Evolutionary conservation across 2,329 filamentous ascomycete genomes (phyloP).

Genomic region (Zasmidium cellare): DNA sequence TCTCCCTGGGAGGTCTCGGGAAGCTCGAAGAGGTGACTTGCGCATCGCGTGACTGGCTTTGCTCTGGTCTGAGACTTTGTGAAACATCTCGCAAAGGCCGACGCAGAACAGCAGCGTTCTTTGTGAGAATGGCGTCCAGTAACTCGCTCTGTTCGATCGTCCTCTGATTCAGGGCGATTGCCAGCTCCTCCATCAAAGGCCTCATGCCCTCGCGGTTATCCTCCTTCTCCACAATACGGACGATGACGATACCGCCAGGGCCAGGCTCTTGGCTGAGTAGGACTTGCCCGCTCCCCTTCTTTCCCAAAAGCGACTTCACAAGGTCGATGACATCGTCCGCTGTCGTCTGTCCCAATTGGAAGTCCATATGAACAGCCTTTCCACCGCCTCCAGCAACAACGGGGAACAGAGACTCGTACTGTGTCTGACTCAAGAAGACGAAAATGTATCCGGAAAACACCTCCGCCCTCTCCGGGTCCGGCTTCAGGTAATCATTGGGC

Average conservation of each 20-base stretch:
- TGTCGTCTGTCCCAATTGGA: slow-evolving; percentile 61
- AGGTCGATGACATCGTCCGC: slow-evolving; percentile 73
- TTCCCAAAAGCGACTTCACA: slow-evolving; percentile 71
- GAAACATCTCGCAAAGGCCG: slow-evolving; percentile 59
- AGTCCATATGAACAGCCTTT: slow-evolving; percentile 70
- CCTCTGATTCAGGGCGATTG: slow-evolving; percentile 72
- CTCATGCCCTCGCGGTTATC: slow-evolving; percentile 10
- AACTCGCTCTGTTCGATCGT: slow-evolving; percentile 90
- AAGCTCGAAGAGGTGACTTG: neutral
- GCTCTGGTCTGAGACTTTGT: neutral
- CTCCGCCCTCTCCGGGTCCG: slow-evolving; percentile 63
- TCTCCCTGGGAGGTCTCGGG: neutral
- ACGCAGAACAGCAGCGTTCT: slow-evolving; percentile 71
- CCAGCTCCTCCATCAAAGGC: slow-evolving; percentile 48
- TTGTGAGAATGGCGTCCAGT: slow-evolving; percentile 81
- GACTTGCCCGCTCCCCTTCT: slow-evolving; percentile 57
- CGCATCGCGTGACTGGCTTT: neutral
- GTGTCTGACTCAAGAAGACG: slow-evolving; percentile 74
- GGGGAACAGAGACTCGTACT: slow-evolving; percentile 73
- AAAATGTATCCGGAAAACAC: slow-evolving; percentile 89
- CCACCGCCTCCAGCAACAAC: slow-evolving; percentile 78
- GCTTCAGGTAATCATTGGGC: slow-evolving; percentile 63
- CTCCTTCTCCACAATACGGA: slow-evolving; percentile 66
- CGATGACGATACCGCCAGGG: slow-evolving; percentile 68
- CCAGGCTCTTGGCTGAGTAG: slow-evolving; percentile 30